Percentiles rank a stretch among this genome's conserved stretches.
These are phyloP conservation scores for Suillus subluteus DNA, from an alignment of 768 basidiomycete genomes.

Conservation along the genomic window DNA sequence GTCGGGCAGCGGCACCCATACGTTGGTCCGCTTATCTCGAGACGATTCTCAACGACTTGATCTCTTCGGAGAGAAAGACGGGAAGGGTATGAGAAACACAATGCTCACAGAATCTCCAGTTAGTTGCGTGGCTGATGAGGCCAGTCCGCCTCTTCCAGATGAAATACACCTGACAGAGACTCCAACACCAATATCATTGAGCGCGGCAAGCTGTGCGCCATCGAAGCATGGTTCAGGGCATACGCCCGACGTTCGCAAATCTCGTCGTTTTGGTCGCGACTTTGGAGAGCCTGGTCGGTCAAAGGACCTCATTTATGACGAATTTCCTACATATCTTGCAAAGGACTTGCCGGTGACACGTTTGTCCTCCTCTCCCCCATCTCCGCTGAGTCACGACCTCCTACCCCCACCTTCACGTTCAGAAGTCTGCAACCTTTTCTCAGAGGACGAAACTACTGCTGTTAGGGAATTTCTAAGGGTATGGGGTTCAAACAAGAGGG, in stretches of 20 bases:
- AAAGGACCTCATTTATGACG: not conserved
- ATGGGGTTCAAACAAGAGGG: slow-evolving; percentile 15
- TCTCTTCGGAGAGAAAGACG: slow-evolving; percentile 3
- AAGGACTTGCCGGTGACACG: not conserved
- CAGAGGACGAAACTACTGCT: slow-evolving; percentile 21
- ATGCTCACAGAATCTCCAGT: not conserved
- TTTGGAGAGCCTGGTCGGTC: slow-evolving; percentile 5
- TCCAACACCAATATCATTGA: not conserved
- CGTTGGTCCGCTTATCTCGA: not conserved
- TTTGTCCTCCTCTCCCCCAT: not conserved
- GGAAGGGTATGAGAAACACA: not conserved
- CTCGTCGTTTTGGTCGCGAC: slow-evolving; percentile 18
- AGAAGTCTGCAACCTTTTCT: slow-evolving; percentile 4
- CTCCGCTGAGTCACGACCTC: not conserved
- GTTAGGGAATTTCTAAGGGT: slow-evolving; percentile 22
- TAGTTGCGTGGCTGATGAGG: not conserved
- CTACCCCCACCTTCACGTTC: slow-evolving; percentile 9
- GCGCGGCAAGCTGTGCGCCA: not conserved
- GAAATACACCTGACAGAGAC: not conserved
- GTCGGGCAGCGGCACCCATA: not conserved
- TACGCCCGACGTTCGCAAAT: not conserved
- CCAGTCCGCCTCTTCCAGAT: slow-evolving; percentile 1
- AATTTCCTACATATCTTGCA: not conserved
- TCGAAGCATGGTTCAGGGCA: not conserved
- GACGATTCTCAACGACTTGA: not conserved